Evolutionary conservation across 805 yeast species (phyloP).

Genomic region (Yarrowia sp.): DNA sequence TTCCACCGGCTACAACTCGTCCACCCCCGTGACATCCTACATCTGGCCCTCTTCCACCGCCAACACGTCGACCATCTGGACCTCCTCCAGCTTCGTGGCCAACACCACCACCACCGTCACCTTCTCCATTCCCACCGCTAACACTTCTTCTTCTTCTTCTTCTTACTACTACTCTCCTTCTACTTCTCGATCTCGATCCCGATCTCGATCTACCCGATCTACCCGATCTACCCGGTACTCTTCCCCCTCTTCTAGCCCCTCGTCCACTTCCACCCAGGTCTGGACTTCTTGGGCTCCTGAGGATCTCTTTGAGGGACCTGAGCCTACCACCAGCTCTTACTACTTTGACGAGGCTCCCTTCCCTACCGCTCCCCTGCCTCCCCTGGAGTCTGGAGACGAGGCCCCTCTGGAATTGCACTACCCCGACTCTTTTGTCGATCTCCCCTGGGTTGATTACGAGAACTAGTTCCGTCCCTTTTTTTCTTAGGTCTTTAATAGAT

Average conservation of each 20-base stretch:
- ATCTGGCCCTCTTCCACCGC: conserved; percentile 9
- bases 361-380: conserved; percentile 22
- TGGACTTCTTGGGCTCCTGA: conserved; percentile 17
- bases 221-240: background rate
- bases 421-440: conserved; percentile 17
- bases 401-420: background rate
- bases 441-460: conserved; percentile 1
- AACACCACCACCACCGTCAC: conserved; percentile 8
- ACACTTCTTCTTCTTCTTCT: conserved; percentile 5
- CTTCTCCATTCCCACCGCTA: conserved; percentile 1
- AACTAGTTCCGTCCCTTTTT: background rate
- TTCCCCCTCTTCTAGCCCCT: background rate
- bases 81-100: conserved; percentile 1
- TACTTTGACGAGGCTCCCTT: conserved; percentile 24
- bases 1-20: conserved; percentile 7
- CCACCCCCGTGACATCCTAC: conserved; percentile 27
- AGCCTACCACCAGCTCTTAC: conserved; percentile 17
- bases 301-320: conserved; percentile 10
- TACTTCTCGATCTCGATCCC: conserved; percentile 2
- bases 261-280: background rate
- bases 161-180: conserved; percentile 10
- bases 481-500: conserved; percentile 14
- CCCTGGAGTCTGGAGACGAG: conserved; percentile 14
- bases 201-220: background rate
- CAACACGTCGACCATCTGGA: conserved; percentile 9